These are phyloP conservation scores for Fusarium falciforme DNA, from an alignment of 2,329 filamentous ascomycete genomes.

Conservation along the genomic window DNA sequence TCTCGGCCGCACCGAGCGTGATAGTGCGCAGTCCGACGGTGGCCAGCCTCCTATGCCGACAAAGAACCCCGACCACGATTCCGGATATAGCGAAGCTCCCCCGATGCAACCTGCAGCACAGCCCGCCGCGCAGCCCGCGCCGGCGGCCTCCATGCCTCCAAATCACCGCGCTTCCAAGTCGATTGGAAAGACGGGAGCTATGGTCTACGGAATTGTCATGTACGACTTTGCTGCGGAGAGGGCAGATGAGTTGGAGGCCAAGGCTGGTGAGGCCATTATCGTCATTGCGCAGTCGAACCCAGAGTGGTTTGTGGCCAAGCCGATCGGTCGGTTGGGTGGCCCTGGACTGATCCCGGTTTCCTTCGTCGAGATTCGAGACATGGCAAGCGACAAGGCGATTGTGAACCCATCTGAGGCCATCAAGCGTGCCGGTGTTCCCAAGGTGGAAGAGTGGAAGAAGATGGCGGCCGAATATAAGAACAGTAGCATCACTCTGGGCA, in stretches of 20 bases:
- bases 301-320: conserved; percentile 99
- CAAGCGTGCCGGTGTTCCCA: conserved; percentile 87
- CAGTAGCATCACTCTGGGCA: conserved; percentile 95
- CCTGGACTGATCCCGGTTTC: conserved; percentile 96
- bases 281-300: conserved; percentile 98
- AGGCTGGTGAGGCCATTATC: conserved; percentile 95
- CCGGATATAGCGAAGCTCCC: conserved; percentile 72
- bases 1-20: conserved; percentile 90
- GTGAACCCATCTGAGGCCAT: conserved; percentile 87
- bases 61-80: conserved; percentile 84
- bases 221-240: conserved; percentile 96
- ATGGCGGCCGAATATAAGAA: conserved; percentile 99
- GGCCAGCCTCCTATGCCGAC: conserved; percentile 58
- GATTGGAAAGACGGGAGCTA: conserved; percentile 73
- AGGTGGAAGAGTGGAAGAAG: conserved; percentile 99
- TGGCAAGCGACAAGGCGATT: conserved; percentile 86
- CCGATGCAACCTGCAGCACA: conserved; percentile 43
- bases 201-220: conserved; percentile 97
- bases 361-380: conserved; percentile 96
- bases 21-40: conserved; percentile 79
- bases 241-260: conserved; percentile 95
- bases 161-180: conserved; percentile 64
- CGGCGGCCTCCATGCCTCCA: conserved; percentile 34
- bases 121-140: conserved; percentile 7
- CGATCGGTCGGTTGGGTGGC: conserved; percentile 95